A percentile compares a stretch with the other conserved stretches of the same genome.
These are phyloP conservation scores for Monosporozyma aerobia DNA, from an alignment of 805 yeast species.

Conservation along the genomic window DNA sequence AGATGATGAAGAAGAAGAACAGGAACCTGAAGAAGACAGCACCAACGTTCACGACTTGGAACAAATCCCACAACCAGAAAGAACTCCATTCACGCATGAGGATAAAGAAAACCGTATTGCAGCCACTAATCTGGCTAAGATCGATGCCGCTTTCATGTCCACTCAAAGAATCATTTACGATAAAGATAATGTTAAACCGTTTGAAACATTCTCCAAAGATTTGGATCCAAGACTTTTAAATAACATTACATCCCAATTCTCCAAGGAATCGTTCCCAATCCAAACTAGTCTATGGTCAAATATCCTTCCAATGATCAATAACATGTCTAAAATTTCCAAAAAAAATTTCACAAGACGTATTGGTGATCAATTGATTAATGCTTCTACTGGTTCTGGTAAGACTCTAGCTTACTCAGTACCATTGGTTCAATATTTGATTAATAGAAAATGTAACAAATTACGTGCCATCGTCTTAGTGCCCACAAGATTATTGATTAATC, in stretches of 20 bases:
- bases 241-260: constrained; percentile 20
- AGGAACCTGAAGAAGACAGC: neutral
- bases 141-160: constrained; percentile 27
- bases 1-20: constrained; percentile 23
- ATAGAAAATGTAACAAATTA: constrained; percentile 59
- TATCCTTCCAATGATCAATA: constrained; percentile 20
- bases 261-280: constrained; percentile 26
- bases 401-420: constrained; percentile 86
- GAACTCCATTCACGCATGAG: neutral
- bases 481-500: constrained; percentile 77
- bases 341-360: constrained; percentile 41
- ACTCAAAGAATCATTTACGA: constrained; percentile 23
- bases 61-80: constrained; percentile 78
- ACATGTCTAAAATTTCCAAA: constrained; percentile 20
- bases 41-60: constrained; percentile 36
- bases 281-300: constrained; percentile 25
- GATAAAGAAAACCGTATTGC: neutral
- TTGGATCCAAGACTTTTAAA: constrained; percentile 28
- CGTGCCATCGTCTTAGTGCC: constrained; percentile 81
- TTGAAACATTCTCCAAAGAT: constrained; percentile 11
- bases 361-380: constrained; percentile 82
- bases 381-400: constrained; percentile 94
- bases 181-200: constrained; percentile 20
- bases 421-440: constrained; percentile 55
- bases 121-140: neutral